Percentiles rank a stretch among this genome's conserved stretches.
These are phyloP conservation scores for Fusarium sp. DNA, from an alignment of 2,329 filamentous ascomycete genomes.

Conservation along the genomic window DNA sequence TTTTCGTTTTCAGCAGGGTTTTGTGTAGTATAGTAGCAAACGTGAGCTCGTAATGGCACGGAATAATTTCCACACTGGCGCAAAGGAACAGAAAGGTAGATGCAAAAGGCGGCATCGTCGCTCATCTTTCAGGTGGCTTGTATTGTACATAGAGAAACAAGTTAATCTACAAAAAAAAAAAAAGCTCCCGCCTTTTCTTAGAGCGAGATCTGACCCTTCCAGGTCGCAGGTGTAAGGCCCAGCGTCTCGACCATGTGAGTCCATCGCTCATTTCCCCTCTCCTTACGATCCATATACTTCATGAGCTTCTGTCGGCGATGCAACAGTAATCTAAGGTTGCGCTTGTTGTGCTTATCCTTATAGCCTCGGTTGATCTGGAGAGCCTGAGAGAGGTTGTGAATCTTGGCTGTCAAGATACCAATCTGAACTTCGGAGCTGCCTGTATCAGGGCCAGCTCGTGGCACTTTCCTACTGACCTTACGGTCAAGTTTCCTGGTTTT, in stretches of 20 bases:
- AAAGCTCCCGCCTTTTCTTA: conserved; percentile 39
- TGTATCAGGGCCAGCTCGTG: conserved; percentile 87
- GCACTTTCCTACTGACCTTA: conserved; percentile 53
- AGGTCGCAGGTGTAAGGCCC: conserved; percentile 87
- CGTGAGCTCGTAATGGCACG: conserved; percentile 53
- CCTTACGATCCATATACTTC: conserved; percentile 86
- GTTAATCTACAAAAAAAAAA: conserved; percentile 57
- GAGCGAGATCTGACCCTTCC: conserved; percentile 83
- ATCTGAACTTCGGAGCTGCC: conserved; percentile 98
- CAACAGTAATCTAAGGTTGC: conserved; percentile 85
- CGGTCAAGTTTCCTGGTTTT: conserved; percentile 63
- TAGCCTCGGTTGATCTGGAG: conserved; percentile 74
- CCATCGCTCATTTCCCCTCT: conserved; percentile 92
- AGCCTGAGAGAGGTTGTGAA: conserved; percentile 80
- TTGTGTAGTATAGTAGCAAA: conserved; percentile 59
- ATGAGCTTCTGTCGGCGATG: conserved; percentile 91
- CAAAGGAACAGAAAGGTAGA: conserved; percentile 46
- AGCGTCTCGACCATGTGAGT: conserved; percentile 84
- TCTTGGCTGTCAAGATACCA: conserved; percentile 94
- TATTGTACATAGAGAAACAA: conserved; percentile 64
- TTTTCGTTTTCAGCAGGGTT: conserved; percentile 48
- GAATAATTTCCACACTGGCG: conserved; percentile 49
- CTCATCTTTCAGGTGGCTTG: conserved; percentile 47
- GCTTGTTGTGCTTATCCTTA: conserved; percentile 94
- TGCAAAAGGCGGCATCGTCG: conserved; percentile 44